Percentiles rank a stretch among this genome's conserved stretches.
phyloP scores from a whole-genome alignment of 352 stramenopile species.

The Phytophthora macrochlamydospora region DNA sequence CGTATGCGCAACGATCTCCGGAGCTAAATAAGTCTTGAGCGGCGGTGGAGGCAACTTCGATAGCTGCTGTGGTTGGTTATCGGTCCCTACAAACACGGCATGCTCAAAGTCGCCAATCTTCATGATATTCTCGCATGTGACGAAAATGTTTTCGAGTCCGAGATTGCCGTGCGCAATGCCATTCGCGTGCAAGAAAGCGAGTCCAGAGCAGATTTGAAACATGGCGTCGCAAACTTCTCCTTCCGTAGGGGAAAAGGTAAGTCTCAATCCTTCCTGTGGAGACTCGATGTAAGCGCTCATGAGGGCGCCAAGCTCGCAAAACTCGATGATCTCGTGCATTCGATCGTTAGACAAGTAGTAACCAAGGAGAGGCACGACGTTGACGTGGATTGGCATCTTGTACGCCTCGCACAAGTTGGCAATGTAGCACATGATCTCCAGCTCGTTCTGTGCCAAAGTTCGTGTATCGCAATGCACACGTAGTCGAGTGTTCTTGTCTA shows the following conservation, averaged over 20 bases:
- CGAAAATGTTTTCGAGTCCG: conserved; percentile 79
- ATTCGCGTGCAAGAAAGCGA: conserved; percentile 62
- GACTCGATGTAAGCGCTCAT: conserved; percentile 57
- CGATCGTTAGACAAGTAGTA: conserved; percentile 56
- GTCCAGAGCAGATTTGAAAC: conserved; percentile 85
- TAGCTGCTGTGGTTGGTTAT: conserved; percentile 40
- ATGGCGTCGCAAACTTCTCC: conserved; percentile 57
- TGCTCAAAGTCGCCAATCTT: conserved; percentile 80
- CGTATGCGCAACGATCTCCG: conserved; percentile 46
- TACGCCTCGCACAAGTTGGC: conserved; percentile 45
- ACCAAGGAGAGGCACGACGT: conserved; percentile 56
- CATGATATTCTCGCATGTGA: conserved; percentile 55
- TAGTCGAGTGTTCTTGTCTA: conserved; percentile 59
- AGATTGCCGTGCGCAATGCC: conserved; percentile 72
- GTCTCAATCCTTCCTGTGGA: conserved; percentile 44
- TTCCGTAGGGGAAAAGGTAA: conserved; percentile 44
- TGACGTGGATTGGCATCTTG: conserved; percentile 45
- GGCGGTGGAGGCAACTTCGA: conserved; percentile 29
- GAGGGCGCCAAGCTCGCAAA: conserved; percentile 62
- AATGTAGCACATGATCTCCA: conserved; percentile 69
- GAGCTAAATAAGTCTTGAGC: conserved; percentile 57
- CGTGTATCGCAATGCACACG: conserved; percentile 45
- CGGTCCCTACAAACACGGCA: conserved; percentile 57
- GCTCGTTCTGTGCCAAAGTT: conserved; percentile 50
- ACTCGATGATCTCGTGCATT: conserved; percentile 67